phyloP scores from a whole-genome alignment of 1,284 basidiomycete genomes.

The Boletellus sp. region DNA sequence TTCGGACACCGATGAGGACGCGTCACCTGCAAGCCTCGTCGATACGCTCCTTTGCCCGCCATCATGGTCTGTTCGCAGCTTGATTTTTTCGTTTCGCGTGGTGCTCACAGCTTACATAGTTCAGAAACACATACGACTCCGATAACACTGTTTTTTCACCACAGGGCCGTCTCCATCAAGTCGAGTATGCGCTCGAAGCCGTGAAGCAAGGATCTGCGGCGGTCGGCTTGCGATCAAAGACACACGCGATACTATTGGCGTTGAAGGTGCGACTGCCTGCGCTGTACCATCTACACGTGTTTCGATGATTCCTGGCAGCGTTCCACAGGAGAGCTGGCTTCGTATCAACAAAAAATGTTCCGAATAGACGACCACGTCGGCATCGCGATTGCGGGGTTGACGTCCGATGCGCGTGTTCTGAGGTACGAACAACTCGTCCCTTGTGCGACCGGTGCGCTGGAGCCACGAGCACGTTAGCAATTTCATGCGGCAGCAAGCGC shows the following conservation, averaged over 20 bases:
- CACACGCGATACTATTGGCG: conserved; percentile 90
- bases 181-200: conserved; percentile 98
- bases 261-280: conserved; percentile 63
- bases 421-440: conserved; percentile 52
- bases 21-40: conserved; percentile 25
- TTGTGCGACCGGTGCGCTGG: not conserved
- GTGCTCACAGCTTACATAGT: conserved; percentile 46
- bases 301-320: conserved; percentile 52
- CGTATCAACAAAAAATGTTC: conserved; percentile 99
- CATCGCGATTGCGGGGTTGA: conserved; percentile 96
- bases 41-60: conserved; percentile 12
- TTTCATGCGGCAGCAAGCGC: conserved; percentile 99
- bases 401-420: conserved; percentile 94
- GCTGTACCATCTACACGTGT: not conserved
- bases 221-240: conserved; percentile 92
- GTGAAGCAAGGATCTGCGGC: conserved; percentile 99
- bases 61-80: conserved; percentile 27
- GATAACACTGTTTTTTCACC: conserved; percentile 96
- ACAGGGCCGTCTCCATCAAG: conserved; percentile 88
- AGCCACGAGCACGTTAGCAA: conserved; percentile 54
- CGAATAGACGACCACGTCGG: conserved; percentile 99
- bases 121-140: conserved; percentile 93
- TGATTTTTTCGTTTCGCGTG: not conserved
- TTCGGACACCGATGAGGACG: conserved; percentile 22
- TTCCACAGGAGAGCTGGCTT: conserved; percentile 97